A percentile compares a stretch with the other conserved stretches of the same genome.
Conservation (phyloP, 2,329 filamentous ascomycete species). For the Colletotrichum truncatum region DNA sequence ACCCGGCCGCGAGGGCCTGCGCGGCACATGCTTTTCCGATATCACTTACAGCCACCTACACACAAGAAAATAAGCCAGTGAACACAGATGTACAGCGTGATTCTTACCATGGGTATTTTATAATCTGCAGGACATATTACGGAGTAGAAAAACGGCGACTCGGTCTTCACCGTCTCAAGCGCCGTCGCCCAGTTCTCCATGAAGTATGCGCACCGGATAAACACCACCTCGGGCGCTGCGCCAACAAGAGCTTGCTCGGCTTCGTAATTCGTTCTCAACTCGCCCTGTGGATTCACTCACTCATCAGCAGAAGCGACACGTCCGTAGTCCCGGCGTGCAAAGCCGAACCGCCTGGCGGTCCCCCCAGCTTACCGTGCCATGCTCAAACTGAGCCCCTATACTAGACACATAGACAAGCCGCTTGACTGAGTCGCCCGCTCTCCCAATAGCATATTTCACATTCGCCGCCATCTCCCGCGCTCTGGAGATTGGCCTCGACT, state of each 20-base stretch:
- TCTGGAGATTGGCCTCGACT: conserved; percentile 35
- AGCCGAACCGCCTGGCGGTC: rapidly evolving
- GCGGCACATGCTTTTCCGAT: conserved; percentile 37
- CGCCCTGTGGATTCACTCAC: conserved; percentile 36
- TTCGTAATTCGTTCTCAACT: conserved; percentile 36
- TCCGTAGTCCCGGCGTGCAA: background rate
- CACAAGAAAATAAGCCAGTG: background rate
- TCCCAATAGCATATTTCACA: conserved; percentile 40
- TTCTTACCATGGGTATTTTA: conserved; percentile 40
- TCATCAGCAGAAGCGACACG: background rate
- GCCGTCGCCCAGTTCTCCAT: conserved; percentile 32
- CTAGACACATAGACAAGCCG: conserved; percentile 32
- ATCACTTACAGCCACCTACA: conserved; percentile 41
- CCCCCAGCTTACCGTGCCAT: conserved; percentile 37
- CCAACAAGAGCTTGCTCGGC: conserved; percentile 33
- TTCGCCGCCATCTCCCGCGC: conserved; percentile 46
- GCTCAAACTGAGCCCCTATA: conserved; percentile 39
- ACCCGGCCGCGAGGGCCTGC: conserved; percentile 31
- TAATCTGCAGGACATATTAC: conserved; percentile 38
- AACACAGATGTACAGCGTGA: background rate
- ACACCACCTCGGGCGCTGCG: conserved; percentile 34
- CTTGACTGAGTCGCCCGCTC: conserved; percentile 28
- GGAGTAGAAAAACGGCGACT: conserved; percentile 37
- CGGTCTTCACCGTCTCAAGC: conserved; percentile 29
- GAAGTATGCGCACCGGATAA: conserved; percentile 34